These are phyloP conservation scores for Malassezia dermatis DNA, from an alignment of 1,284 basidiomycete genomes.

Conservation along the genomic window DNA sequence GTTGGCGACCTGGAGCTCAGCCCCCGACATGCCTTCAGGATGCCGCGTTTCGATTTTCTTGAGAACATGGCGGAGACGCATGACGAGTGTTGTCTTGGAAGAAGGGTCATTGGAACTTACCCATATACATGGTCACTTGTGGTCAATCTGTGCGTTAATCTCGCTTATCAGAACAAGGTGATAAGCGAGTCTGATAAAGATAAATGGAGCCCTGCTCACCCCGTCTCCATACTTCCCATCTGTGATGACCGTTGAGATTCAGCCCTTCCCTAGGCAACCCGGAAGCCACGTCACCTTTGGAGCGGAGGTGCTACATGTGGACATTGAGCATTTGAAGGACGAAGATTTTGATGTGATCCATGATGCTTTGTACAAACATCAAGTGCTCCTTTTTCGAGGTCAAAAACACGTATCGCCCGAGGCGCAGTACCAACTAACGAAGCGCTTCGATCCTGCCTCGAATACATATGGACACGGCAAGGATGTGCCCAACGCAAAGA, in stretches of 20 bases:
- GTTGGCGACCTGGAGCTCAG: conserved; percentile 4
- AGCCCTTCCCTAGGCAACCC: background rate
- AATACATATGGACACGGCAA: conserved; percentile 10
- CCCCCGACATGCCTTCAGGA: background rate
- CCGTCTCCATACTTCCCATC: background rate
- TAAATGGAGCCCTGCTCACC: background rate
- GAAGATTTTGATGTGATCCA: conserved; percentile 4
- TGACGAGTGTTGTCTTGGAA: background rate
- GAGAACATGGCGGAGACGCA: background rate
- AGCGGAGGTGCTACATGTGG: background rate
- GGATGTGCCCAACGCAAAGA: background rate
- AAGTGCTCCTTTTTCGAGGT: conserved; percentile 4
- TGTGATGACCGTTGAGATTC: background rate
- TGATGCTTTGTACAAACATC: conserved; percentile 9
- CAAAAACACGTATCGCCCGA: conserved; percentile 11
- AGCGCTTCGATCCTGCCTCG: background rate
- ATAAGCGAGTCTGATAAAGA: background rate
- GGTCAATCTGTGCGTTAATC: too few species aligned
- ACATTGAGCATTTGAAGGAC: conserved; percentile 1
- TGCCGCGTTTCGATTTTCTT: background rate
- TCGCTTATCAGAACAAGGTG: background rate
- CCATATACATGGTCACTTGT: too few species aligned
- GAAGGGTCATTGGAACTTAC: too few species aligned
- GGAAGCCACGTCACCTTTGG: conserved; percentile 1
- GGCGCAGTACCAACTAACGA: conserved; percentile 7